These are phyloP conservation scores for Tilletiaria anomala DNA, from an alignment of 1,284 basidiomycete genomes.

Conservation along the genomic window DNA sequence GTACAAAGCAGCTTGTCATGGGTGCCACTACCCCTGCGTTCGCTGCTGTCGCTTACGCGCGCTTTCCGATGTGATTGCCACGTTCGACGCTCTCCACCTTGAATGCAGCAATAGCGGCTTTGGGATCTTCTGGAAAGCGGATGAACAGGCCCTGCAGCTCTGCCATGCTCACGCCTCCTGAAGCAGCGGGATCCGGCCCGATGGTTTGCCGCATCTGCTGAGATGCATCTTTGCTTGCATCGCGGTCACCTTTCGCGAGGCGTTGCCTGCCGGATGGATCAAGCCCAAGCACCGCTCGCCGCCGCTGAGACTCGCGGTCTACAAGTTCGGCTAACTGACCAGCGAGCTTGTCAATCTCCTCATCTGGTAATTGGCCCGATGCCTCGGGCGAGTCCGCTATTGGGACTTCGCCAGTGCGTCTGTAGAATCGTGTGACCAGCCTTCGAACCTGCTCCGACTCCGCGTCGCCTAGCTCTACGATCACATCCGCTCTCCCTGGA, in stretches of 20 bases:
- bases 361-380: conserved; percentile 7
- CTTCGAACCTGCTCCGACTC: conserved; percentile 61
- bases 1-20: too few species aligned
- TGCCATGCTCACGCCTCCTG: conserved; percentile 39
- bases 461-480: conserved; percentile 74
- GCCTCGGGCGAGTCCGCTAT: neutral
- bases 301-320: conserved; percentile 1
- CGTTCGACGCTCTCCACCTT: neutral
- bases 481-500: conserved; percentile 81
- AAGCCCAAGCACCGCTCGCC: conserved; percentile 6
- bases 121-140: conserved; percentile 29
- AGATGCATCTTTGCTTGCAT: neutral
- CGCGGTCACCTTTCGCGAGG: neutral
- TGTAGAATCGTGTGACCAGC: conserved; percentile 76
- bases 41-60: too few species aligned
- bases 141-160: conserved; percentile 39
- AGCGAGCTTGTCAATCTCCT: conserved; percentile 8
- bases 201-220: neutral
- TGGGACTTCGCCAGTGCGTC: neutral
- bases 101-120: conserved; percentile 22
- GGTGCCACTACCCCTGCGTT: too few species aligned
- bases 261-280: conserved; percentile 4
- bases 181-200: neutral
- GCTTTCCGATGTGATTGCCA: too few species aligned
- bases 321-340: conserved; percentile 6